A percentile compares a stretch with the other conserved stretches of the same genome.
phyloP scores from a whole-genome alignment of 2,329 filamentous ascomycete genomes.

The Magnaporthiopsis rhizophila region DNA sequence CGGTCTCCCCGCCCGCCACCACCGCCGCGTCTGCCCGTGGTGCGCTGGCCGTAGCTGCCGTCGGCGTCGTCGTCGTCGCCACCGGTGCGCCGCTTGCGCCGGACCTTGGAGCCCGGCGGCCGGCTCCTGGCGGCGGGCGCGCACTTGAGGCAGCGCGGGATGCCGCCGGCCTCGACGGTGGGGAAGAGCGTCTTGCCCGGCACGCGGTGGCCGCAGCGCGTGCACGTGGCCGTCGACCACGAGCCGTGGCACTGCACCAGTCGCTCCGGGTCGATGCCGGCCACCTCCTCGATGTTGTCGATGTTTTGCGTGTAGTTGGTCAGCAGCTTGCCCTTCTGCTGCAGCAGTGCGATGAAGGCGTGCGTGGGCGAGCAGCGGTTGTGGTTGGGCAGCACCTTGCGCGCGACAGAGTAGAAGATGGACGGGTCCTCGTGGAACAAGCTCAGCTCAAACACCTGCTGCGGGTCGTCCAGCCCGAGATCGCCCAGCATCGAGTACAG shows the following conservation, averaged over 20 bases:
- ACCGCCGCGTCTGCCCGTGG: conserved; percentile 19
- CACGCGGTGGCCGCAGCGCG: conserved; percentile 69
- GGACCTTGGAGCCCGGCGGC: conserved; percentile 5
- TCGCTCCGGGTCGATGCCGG: conserved; percentile 72
- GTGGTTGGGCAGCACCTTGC: conserved; percentile 77
- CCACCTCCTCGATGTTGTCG: conserved; percentile 85
- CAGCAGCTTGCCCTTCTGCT: conserved; percentile 79
- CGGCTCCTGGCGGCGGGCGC: conserved; percentile 25
- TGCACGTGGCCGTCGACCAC: conserved; percentile 85
- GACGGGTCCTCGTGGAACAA: conserved; percentile 79
- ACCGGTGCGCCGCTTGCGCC: conserved; percentile 11
- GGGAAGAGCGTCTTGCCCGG: conserved; percentile 70
- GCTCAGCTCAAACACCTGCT: conserved; percentile 90
- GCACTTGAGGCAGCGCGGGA: conserved; percentile 73
- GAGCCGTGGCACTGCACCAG: conserved; percentile 95
- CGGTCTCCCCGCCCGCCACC: conserved; percentile 15
- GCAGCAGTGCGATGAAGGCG: conserved; percentile 82
- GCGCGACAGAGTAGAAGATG: conserved; percentile 86
- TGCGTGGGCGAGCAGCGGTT: conserved; percentile 86
- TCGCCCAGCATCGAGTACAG: conserved; percentile 80
- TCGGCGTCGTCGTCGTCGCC: conserved; percentile 11
- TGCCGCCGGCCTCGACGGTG: conserved; percentile 65
- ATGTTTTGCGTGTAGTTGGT: conserved; percentile 99
- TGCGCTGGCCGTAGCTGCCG: conserved; percentile 11
- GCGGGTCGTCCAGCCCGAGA: conserved; percentile 72